phyloP scores from a whole-genome alignment of 140 eudicot genomes.

The Flaveria floridana region DNA sequence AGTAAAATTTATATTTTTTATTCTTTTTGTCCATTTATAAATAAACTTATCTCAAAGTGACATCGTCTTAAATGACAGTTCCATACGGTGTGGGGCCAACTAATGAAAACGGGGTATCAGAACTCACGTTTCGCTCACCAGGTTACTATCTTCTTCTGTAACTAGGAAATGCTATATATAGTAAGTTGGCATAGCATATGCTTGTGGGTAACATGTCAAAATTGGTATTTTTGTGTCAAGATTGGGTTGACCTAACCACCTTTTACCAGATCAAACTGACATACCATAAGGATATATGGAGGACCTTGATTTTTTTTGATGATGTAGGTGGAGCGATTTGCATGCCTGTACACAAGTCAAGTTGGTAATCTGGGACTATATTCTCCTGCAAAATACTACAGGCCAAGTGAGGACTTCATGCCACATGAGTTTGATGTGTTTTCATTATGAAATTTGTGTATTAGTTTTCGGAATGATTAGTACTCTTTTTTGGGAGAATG shows the following conservation, averaged over 20 bases:
- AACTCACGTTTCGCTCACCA: slow-evolving; percentile 99
- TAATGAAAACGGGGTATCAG: slow-evolving; percentile 96
- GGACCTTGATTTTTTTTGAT: neutral
- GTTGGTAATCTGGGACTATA: slow-evolving; percentile 73
- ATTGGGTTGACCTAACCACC: too few relatives aligned
- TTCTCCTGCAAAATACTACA: slow-evolving; percentile 90
- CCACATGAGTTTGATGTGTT: slow-evolving; percentile 86
- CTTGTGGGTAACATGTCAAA: neutral
- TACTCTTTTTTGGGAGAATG: neutral
- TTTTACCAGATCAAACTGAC: neutral
- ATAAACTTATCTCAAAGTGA: slow-evolving; percentile 8
- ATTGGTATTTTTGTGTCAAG: neutral
- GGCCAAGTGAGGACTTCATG: slow-evolving; percentile 93
- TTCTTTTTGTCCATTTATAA: neutral
- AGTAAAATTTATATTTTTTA: too few relatives aligned
- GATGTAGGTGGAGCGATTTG: slow-evolving; percentile 91
- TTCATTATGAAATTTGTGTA: slow-evolving; percentile 26
- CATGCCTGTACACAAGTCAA: slow-evolving; percentile 87
- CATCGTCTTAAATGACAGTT: slow-evolving; percentile 47
- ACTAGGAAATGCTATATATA: neutral
- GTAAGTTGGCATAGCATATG: too few relatives aligned
- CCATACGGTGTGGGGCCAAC: slow-evolving; percentile 95
- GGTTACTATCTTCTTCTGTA: slow-evolving; percentile 37
- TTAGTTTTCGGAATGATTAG: slow-evolving; percentile 19
- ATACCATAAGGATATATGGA: neutral